Evolutionary conservation across 768 basidiomycete species (phyloP).

Genomic region (Boletus pseudo-olivaceus): DNA sequence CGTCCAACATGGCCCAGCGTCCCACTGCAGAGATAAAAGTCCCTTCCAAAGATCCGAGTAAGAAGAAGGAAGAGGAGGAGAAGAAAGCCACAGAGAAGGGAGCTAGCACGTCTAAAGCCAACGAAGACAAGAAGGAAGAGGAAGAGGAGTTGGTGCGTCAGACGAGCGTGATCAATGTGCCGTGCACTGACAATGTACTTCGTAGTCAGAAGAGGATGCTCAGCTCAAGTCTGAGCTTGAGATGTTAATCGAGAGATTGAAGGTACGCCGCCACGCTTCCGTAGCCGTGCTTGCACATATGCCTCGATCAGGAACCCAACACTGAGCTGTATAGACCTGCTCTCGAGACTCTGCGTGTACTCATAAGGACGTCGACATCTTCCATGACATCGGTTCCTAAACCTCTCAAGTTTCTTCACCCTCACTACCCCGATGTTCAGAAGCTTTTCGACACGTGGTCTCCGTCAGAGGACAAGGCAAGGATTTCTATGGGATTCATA

Average conservation of each 20-base stretch:
- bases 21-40: constrained; percentile 61
- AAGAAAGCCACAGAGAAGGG: constrained; percentile 45
- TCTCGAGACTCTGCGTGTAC: constrained; percentile 86
- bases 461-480: constrained; percentile 65
- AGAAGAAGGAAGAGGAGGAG: constrained; percentile 51
- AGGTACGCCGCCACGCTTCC: constrained; percentile 47
- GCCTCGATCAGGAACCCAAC: constrained; percentile 71
- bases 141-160: constrained; percentile 71
- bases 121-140: constrained; percentile 55
- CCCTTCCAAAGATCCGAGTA: constrained; percentile 70
- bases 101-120: constrained; percentile 52
- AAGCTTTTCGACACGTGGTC: constrained; percentile 80
- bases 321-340: constrained; percentile 83
- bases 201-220: constrained; percentile 90
- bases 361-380: constrained; percentile 94
- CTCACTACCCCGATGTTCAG: constrained; percentile 87
- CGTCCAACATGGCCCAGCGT: constrained; percentile 52
- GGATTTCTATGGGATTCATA: neutral
- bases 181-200: constrained; percentile 4
- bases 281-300: constrained; percentile 10
- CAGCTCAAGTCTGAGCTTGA: constrained; percentile 93
- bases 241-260: constrained; percentile 92
- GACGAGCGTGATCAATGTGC: constrained; percentile 10
- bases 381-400: constrained; percentile 99
- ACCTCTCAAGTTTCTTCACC: constrained; percentile 95